phyloP scores from a whole-genome alignment of 2,329 filamentous ascomycete species.

The Coniochaeta prunicola region DNA sequence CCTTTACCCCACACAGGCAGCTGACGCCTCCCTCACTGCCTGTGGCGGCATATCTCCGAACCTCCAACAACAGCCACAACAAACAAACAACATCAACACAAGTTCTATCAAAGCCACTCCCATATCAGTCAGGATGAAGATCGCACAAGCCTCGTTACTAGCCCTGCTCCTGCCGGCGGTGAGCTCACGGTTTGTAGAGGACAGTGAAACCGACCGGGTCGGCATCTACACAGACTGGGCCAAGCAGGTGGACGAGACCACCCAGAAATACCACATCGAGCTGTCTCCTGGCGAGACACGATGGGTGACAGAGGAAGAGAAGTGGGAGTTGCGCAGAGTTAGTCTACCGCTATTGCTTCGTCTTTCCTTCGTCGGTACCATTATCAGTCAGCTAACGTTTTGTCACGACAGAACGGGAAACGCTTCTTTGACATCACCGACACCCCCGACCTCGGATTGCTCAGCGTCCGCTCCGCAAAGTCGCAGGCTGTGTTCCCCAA shows the following conservation, averaged over 20 bases:
- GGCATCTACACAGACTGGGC: slow-evolving; percentile 36
- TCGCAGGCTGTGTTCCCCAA: slow-evolving; percentile 39
- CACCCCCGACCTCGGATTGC: slow-evolving; percentile 54
- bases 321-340: slow-evolving; percentile 84
- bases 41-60: background rate
- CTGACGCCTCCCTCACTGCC: background rate
- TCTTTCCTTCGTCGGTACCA: background rate
- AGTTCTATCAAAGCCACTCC: background rate
- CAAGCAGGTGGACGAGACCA: slow-evolving; percentile 18
- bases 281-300: slow-evolving; percentile 71
- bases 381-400: slow-evolving; percentile 4
- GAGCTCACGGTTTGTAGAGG: slow-evolving; percentile 50
- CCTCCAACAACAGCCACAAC: background rate
- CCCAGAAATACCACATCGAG: slow-evolving; percentile 69
- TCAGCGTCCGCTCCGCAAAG: slow-evolving; percentile 27
- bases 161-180: slow-evolving; percentile 47
- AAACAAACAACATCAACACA: background rate
- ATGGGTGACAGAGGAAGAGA: slow-evolving; percentile 92
- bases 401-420: slow-evolving; percentile 59
- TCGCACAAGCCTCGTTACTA: slow-evolving; percentile 43
- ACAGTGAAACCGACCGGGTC: slow-evolving; percentile 41
- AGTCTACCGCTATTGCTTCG: slow-evolving; percentile 17
- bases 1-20: background rate
- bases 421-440: slow-evolving; percentile 95
- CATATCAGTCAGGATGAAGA: slow-evolving; percentile 38